A percentile compares a stretch with the other conserved stretches of the same genome.
phyloP scores from a whole-genome alignment of 208 protist genomes.

The Entamoeba dispar region DNA sequence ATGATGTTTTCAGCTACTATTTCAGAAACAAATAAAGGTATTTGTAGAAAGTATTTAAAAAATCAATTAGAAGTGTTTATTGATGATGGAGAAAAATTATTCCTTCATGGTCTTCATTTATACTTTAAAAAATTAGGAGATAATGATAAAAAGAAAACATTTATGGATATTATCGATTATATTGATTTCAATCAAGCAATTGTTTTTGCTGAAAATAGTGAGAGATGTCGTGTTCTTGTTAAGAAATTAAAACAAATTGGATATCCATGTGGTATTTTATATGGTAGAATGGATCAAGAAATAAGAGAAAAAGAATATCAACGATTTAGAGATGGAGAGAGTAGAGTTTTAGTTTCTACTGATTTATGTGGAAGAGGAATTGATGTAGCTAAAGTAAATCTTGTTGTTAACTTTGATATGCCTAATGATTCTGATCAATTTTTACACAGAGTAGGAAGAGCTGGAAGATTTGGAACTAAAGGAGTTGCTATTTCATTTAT shows the following conservation, averaged over 20 bases:
- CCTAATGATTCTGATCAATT: constrained; percentile 77
- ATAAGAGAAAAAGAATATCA: constrained; percentile 47
- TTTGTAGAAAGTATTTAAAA: constrained; percentile 93
- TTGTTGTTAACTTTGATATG: constrained; percentile 99
- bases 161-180: constrained; percentile 83
- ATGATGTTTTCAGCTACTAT: constrained; percentile 35
- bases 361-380: constrained; percentile 96
- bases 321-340: constrained; percentile 86
- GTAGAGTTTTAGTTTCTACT: constrained; percentile 88
- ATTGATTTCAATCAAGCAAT: constrained; percentile 99
- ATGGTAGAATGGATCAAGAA: constrained; percentile 69
- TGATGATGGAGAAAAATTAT: constrained; percentile 86
- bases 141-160: constrained; percentile 77
- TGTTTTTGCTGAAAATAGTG: constrained; percentile 85
- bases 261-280: constrained; percentile 80
- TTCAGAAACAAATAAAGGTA: constrained; percentile 81
- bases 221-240: constrained; percentile 66
- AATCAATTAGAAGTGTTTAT: constrained; percentile 83
- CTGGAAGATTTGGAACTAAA: constrained; percentile 95
- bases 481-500: constrained; percentile 93
- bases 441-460: constrained; percentile 79
- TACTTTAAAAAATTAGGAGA: constrained; percentile 86
- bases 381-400: constrained; percentile 95
- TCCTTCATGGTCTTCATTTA: constrained; percentile 89
- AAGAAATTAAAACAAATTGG: constrained; percentile 67